Base-by-base conservation (phyloP, 345 rosid species). In the Camelina neglecta region DNA sequence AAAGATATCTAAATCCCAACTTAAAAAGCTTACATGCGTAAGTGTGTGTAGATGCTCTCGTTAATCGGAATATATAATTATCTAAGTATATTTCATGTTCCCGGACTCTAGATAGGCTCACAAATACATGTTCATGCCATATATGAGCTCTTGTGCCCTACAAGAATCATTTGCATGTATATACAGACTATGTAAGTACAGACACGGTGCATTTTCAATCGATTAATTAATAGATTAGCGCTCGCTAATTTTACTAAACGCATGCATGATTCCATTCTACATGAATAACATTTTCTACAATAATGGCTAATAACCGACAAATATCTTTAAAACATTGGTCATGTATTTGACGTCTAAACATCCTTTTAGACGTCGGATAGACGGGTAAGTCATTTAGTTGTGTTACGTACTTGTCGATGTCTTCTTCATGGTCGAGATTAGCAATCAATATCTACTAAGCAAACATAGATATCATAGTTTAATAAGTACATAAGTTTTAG, bases 1-100 rank as follows among this genome's bases (percentile, higher is more conserved):
- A 77, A 47, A 16, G 38, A 57, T 77, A 77, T 71, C 54, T 77
- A 71, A 77, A 64, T 64, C 38, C 55, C 71, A 55, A 16, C 38
- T 48, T 65, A 11, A 71, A 76, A 71, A 77, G 80, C 67, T 77
- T 64, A 77, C 80, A 77, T 76, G 71, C 60, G 75, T 70, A 69
- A n/a, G 75, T 63, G 49, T 76, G 75, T 63, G 41, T 63, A 69
- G 80, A 76, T 70, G 80, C 75, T 76, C 71, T 63, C 75, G 80
- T 70, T 70, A 76, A 70, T 47, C 65, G 70, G 51, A 76, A 56
- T 63, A 58, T 70, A 70, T 71, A 36, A 70, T 70, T 70, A 56
- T 45, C 65, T 45, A 76, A 76, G 71, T 47, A 76, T 63, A 70
- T 76, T 64, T 65, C 80, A 55, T 63, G 71, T 62, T 56, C 64